A percentile compares a stretch with the other conserved stretches of the same genome.
Evolutionary conservation across 257 asterid genomes (phyloP).

Genomic region (Rehmannia glutinosa): DNA sequence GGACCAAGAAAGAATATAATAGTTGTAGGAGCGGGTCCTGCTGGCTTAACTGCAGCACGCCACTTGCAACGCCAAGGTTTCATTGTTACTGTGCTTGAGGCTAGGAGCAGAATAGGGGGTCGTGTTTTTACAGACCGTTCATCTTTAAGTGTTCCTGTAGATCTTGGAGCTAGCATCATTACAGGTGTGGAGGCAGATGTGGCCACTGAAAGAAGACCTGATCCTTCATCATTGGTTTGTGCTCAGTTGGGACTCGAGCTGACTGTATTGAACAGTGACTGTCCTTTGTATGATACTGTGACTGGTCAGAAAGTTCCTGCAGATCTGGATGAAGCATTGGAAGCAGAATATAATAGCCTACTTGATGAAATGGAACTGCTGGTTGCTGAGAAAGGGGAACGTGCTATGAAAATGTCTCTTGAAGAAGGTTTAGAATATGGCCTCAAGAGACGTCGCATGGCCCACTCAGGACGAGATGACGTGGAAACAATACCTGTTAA

Average conservation of each 20-base stretch:
- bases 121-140: constrained; percentile 90
- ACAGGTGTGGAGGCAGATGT: constrained; percentile 99
- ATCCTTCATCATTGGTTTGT: constrained; percentile 93
- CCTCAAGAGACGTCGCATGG: constrained; percentile 54
- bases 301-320: constrained; percentile 86
- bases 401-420: constrained; percentile 83
- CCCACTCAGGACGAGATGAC: constrained; percentile 25
- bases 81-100: constrained; percentile 78
- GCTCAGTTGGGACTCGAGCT: constrained; percentile 95
- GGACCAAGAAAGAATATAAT: constrained; percentile 52
- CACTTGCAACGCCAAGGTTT: constrained; percentile 98
- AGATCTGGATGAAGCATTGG: constrained; percentile 79
- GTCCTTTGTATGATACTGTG: constrained; percentile 90
- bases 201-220: constrained; percentile 96
- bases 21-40: constrained; percentile 98
- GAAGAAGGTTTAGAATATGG: constrained; percentile 92
- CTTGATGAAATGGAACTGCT: constrained; percentile 92
- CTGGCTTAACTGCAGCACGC: constrained; percentile 97
- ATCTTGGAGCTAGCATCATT: constrained; percentile 99
- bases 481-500: constrained; percentile 26
- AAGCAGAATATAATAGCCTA: constrained; percentile 87
- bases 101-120: constrained; percentile 94
- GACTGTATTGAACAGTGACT: constrained; percentile 92
- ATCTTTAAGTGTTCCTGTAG: constrained; percentile 95
- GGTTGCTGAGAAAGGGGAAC: constrained; percentile 89